These are phyloP conservation scores for Paramecium pentaurelia DNA, from an alignment of 73 alveolate species.

Conservation along the genomic window DNA sequence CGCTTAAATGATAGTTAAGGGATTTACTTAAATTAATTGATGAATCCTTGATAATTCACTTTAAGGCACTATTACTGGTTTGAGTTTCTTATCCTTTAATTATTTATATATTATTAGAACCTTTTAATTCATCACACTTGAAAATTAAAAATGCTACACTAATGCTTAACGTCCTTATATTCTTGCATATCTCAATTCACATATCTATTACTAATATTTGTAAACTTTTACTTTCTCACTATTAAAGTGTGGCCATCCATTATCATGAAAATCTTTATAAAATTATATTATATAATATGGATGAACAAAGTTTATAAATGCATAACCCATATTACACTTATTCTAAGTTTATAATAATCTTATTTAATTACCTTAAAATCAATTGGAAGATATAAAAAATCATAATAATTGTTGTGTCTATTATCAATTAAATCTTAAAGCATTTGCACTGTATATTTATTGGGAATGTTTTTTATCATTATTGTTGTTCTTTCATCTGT, in stretches of 20 bases:
- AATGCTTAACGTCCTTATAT: conserved; percentile 77
- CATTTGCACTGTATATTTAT: conserved; percentile 86
- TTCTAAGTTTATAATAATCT: conserved; percentile 53
- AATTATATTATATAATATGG: conserved; percentile 76
- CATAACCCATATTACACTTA: conserved; percentile 96
- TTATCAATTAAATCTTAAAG: conserved; percentile 82
- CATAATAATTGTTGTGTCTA: conserved; percentile 76
- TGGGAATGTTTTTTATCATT: conserved; percentile 98
- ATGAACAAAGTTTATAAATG: conserved; percentile 94
- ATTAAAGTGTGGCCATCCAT: conserved; percentile 86
- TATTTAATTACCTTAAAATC: conserved; percentile 68
- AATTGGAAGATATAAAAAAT: conserved; percentile 75
- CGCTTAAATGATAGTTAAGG: background rate
- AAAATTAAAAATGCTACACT: conserved; percentile 52
- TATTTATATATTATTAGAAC: background rate
- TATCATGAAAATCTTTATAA: conserved; percentile 85
- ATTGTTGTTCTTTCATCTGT: conserved; percentile 86
- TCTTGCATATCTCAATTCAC: conserved; percentile 83
- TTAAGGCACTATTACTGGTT: conserved; percentile 58
- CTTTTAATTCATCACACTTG: conserved; percentile 66
- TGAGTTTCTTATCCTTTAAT: conserved; percentile 54
- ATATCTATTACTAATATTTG: conserved; percentile 44
- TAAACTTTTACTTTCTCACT: conserved; percentile 55
- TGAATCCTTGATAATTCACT: conserved; percentile 45
- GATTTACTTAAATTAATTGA: background rate